Conservation (phyloP, 176 grass and related monocot genomes). For the Eragrostis curvula region DNA sequence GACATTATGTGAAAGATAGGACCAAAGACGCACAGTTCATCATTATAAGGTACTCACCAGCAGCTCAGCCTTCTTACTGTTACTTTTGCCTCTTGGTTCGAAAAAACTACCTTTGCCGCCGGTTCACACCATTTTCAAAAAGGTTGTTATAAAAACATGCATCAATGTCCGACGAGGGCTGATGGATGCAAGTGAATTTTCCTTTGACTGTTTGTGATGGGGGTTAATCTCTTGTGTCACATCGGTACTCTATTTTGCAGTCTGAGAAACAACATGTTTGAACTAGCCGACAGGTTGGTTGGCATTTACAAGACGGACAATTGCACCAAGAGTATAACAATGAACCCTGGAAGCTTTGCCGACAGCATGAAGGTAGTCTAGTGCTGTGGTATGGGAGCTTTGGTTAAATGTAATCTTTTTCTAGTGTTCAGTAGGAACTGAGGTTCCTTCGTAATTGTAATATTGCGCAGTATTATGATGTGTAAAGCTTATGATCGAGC, state of each 20-base stretch:
- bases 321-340: conserved; percentile 93
- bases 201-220: neutral
- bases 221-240: neutral
- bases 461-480: neutral
- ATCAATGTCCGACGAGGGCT: neutral
- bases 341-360: conserved; percentile 81
- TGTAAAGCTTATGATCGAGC: neutral
- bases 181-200: neutral
- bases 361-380: conserved; percentile 47
- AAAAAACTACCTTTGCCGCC: neutral
- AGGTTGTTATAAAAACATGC: neutral
- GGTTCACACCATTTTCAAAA: neutral
- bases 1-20: conserved; percentile 96
- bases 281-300: conserved; percentile 87
- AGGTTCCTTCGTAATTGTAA: conserved; percentile 43
- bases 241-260: conserved; percentile 50
- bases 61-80: neutral
- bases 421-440: conserved; percentile 45
- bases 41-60: conserved; percentile 77
- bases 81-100: neutral
- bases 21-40: conserved; percentile 98
- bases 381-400: neutral
- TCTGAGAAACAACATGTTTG: conserved; percentile 98
- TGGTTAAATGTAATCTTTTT: conserved; percentile 25
- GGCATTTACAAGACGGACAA: conserved; percentile 99